Evolutionary conservation across 2,329 filamentous ascomycete species (phyloP).

Genomic region (Ascochyta viciae-villosae): DNA sequence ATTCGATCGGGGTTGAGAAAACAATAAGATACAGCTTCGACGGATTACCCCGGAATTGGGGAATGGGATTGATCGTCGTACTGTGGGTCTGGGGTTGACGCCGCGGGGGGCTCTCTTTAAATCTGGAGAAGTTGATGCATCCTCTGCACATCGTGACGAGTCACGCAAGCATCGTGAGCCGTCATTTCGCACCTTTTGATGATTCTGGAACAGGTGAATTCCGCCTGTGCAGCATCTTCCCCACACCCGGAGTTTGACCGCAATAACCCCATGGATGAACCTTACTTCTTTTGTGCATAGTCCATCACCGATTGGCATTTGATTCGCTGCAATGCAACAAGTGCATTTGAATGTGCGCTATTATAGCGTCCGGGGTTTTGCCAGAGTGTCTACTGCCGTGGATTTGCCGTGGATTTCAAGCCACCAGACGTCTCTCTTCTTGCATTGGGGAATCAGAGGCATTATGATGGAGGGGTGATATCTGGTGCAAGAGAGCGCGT

Average conservation of each 20-base stretch:
- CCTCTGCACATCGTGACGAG: neutral
- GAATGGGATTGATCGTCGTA: too few species aligned
- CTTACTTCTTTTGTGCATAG: neutral
- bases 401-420: neutral
- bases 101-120: neutral
- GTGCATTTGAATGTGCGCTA: neutral
- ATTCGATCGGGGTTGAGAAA: neutral
- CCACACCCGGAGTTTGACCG: neutral
- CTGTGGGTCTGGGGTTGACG: slow-evolving; percentile 3
- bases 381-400: neutral
- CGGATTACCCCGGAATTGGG: neutral
- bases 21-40: neutral
- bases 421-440: neutral
- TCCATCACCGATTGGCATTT: neutral
- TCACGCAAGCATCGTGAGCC: neutral
- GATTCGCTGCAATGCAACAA: slow-evolving; percentile 1
- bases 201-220: neutral
- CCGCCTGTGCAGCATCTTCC: too few species aligned
- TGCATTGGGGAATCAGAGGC: neutral
- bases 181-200: neutral
- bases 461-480: neutral
- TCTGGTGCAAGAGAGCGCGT: neutral
- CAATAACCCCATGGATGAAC: neutral
- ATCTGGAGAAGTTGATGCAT: slow-evolving; percentile 4
- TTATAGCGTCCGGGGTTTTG: slow-evolving; percentile 1